Base-by-base conservation (phyloP, 768 basidiomycete genomes). In the Serpula lacrymans region DNA sequence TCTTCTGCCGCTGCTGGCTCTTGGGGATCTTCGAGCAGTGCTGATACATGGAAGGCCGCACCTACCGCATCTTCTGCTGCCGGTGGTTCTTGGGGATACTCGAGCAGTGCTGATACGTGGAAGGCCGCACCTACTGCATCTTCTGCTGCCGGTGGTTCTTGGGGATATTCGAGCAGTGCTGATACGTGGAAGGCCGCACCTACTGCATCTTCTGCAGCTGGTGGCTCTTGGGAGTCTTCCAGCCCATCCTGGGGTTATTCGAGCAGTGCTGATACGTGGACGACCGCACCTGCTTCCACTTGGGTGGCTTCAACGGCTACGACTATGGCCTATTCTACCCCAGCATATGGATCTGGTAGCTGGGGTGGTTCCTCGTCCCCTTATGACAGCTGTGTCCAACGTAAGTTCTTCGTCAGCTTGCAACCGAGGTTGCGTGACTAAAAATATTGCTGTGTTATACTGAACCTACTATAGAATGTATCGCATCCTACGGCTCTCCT, bases 331-430 rank as follows among this genome's bases (percentile, higher is more conserved):
- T 65, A 67, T 44, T 60, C 69, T n/a, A 61, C 70, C 5, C 66
- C 76, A 18, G 60, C 68, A 9, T 82, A 84, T 55, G 83, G 84
- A 6, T 85, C 84, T 16, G 84, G 83, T 44, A 68, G 60, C 47
- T 82, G 80, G 80, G 69, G 71, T 37, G 68, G 66, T 35, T 69
- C 67, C 14, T 69, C 70, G 30, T 43, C 45, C 17, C 28, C 29
- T 16, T 87, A 85, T 65, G 65, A 82, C 49, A 70, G 70, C 63
- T 88, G 85, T 55, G 84, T 87, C 27, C 73, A 80, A 50, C 77
- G 84, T 87, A 52, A 58, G 81, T 71, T 30, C 32, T 13, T 26
- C 8, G n/a, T 18, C 4, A 10, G 31, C 26, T 30, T 32, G 20
- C 13, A 9, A 17, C 27, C 17, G n/a, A 12, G 10, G 27, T 53